phyloP scores from a whole-genome alignment of 495 filamentous ascomycete genomes.

The Aspergillus haitiensis region DNA sequence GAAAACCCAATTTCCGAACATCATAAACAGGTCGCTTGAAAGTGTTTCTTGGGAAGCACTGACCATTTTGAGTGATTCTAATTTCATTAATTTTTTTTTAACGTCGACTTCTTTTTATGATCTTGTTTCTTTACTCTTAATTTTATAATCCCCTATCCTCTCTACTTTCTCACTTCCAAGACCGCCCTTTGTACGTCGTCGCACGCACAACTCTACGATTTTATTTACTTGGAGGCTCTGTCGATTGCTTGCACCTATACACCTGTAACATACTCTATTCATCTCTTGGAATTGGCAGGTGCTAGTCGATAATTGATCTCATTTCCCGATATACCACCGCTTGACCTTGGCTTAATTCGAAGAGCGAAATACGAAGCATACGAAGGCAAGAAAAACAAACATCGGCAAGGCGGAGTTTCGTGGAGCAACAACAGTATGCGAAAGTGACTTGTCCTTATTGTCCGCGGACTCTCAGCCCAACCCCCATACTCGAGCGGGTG shows the following conservation, averaged over 20 bases:
- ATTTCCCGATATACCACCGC: not conserved
- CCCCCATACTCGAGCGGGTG: too few relatives aligned
- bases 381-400: slow-evolving; percentile 6
- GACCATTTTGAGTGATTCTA: slow-evolving; percentile 12
- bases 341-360: not conserved
- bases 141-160: slow-evolving; percentile 1
- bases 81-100: slow-evolving; percentile 8
- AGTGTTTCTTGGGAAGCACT: slow-evolving; percentile 15
- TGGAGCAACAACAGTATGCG: slow-evolving; percentile 9
- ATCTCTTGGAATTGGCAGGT: slow-evolving; percentile 19
- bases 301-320: slow-evolving; percentile 9
- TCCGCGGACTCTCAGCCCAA: too few relatives aligned
- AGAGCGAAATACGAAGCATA: slow-evolving; percentile 2
- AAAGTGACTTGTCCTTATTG: slow-evolving; percentile 9
- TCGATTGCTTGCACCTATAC: slow-evolving; percentile 14
- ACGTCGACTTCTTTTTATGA: slow-evolving; percentile 1
- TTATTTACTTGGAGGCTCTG: slow-evolving; percentile 6
- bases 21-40: not conserved
- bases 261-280: slow-evolving; percentile 23
- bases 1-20: slow-evolving; percentile 7
- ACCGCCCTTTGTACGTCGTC: slow-evolving; percentile 8
- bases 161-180: not conserved
- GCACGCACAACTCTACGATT: not conserved
- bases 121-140: not conserved
- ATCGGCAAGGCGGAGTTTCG: not conserved